These are phyloP conservation scores for Macadamia tetraphylla DNA, from an alignment of 164 flowering plant genomes.

Conservation along the genomic window DNA sequence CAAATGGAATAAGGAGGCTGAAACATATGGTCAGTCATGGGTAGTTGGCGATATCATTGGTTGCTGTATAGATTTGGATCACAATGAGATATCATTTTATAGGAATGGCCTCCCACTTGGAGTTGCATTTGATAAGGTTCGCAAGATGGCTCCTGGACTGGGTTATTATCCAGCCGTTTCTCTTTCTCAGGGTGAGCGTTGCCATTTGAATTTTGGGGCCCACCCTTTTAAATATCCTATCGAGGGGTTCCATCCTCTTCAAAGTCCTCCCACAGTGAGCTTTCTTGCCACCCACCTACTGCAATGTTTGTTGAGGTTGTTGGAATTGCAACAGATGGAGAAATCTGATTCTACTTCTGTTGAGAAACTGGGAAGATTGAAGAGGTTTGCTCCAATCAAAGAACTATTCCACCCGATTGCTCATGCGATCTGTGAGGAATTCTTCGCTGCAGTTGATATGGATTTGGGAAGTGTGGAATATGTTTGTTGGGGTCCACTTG, in stretches of 20 bases:
- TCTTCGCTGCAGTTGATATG: conserved; percentile 43
- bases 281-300: conserved; percentile 40
- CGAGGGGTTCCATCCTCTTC: conserved; percentile 68
- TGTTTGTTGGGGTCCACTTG: conserved; percentile 62
- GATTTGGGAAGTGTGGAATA: conserved; percentile 47
- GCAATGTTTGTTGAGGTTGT: conserved; percentile 60
- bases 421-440: conserved; percentile 53
- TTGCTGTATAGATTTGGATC: conserved; percentile 85
- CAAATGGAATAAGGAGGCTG: conserved; percentile 81
- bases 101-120: conserved; percentile 90
- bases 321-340: conserved; percentile 46
- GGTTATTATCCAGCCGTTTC: conserved; percentile 93
- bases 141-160: conserved; percentile 66
- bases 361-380: conserved; percentile 66
- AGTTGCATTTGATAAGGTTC: conserved; percentile 63
- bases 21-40: conserved; percentile 88
- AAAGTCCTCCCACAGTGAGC: conserved; percentile 45
- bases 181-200: conserved; percentile 87
- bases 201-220: conserved; percentile 82
- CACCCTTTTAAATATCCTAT: conserved; percentile 72
- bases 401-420: conserved; percentile 61
- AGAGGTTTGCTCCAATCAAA: conserved; percentile 62
- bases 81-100: conserved; percentile 61
- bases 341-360: conserved; percentile 42
- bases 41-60: conserved; percentile 94